These are phyloP conservation scores for Lasiosphaeriaceae sp. DNA, from an alignment of 495 filamentous ascomycete genomes.

Conservation along the genomic window DNA sequence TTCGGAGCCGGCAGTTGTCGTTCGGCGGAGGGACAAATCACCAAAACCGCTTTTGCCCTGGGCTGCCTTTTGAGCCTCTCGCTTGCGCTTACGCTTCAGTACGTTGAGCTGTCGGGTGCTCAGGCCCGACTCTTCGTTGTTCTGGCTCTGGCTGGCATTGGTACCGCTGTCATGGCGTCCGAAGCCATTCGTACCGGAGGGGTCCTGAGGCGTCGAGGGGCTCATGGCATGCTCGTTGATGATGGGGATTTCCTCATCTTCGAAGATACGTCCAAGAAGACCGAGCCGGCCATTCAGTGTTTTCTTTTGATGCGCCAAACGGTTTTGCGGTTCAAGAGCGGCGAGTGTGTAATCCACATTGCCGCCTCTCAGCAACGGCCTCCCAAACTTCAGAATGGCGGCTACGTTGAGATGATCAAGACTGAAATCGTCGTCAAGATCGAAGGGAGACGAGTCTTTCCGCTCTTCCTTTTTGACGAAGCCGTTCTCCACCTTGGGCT, in stretches of 20 bases:
- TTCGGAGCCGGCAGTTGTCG: slow-evolving; percentile 53
- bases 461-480: slow-evolving; percentile 52
- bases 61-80: slow-evolving; percentile 75
- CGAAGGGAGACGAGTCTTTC: slow-evolving; percentile 26
- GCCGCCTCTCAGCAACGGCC: slow-evolving; percentile 75
- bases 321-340: slow-evolving; percentile 70
- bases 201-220: slow-evolving; percentile 40
- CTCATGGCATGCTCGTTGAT: slow-evolving; percentile 33
- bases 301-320: slow-evolving; percentile 84
- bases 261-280: slow-evolving; percentile 71
- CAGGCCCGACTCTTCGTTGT: slow-evolving; percentile 64
- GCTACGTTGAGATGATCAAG: slow-evolving; percentile 73
- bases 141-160: slow-evolving; percentile 27
- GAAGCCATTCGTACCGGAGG: slow-evolving; percentile 38
- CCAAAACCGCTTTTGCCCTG: slow-evolving; percentile 69
- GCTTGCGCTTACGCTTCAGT: slow-evolving; percentile 85
- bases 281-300: slow-evolving; percentile 79
- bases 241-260: slow-evolving; percentile 72
- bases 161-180: slow-evolving; percentile 30
- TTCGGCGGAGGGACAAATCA: slow-evolving; percentile 70
- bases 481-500: slow-evolving; percentile 31
- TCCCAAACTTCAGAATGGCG: slow-evolving; percentile 76
- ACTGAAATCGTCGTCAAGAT: slow-evolving; percentile 57
- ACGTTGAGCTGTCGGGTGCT: slow-evolving; percentile 92
- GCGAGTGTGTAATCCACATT: slow-evolving; percentile 80